Evolutionary conservation across 441 rosid species (phyloP).

Genomic region (Pelargonium exstipulatum): DNA sequence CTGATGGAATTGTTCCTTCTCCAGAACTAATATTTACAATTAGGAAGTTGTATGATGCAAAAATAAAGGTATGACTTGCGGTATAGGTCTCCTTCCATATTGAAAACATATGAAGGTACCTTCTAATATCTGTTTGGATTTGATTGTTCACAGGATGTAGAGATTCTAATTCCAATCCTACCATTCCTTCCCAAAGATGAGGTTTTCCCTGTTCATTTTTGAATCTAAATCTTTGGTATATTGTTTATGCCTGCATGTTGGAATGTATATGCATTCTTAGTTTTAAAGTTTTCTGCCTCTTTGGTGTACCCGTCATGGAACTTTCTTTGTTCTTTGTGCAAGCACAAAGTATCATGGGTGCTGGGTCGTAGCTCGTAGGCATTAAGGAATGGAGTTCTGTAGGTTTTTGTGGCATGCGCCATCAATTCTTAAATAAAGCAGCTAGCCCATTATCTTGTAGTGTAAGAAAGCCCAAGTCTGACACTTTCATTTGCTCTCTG

Average conservation of each 20-base stretch:
- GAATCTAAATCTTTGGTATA: background rate
- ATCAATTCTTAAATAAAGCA: no score
- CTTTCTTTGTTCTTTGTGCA: background rate
- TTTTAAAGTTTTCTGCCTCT: background rate
- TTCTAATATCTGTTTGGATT: constrained; percentile 28
- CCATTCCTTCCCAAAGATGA: constrained; percentile 85
- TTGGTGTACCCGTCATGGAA: background rate
- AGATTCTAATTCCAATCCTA: constrained; percentile 77
- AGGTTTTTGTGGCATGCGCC: no score
- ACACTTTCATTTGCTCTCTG: no score
- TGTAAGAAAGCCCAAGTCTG: no score
- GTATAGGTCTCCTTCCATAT: constrained; percentile 17
- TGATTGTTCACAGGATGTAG: constrained; percentile 66
- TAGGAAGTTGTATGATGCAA: constrained; percentile 80
- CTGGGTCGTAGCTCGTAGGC: background rate
- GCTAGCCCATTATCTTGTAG: background rate
- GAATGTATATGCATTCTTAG: background rate
- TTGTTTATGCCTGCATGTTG: background rate
- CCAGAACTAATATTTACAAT: constrained; percentile 67
- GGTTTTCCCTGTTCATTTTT: constrained; percentile 38
- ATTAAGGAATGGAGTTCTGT: background rate
- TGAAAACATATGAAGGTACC: constrained; percentile 22
- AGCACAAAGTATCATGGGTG: background rate
- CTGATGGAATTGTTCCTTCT: constrained; percentile 81
- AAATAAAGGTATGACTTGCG: constrained; percentile 59